These are phyloP conservation scores for Dillenia suffruticosa DNA, from an alignment of 164 flowering plant genomes.

Conservation along the genomic window DNA sequence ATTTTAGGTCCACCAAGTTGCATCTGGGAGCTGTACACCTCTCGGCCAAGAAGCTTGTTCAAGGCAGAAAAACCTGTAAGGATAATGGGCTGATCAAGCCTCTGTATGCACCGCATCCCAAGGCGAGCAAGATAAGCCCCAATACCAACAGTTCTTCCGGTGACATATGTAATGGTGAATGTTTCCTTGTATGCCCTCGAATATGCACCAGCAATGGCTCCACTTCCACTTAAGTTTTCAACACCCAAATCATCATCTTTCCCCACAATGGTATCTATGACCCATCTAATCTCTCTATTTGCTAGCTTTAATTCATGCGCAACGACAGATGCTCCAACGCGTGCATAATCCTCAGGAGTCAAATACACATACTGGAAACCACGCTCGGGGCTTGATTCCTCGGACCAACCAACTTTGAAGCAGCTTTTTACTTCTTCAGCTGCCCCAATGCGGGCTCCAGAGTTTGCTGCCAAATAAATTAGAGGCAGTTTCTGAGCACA, in stretches of 20 bases:
- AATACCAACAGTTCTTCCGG: slow-evolving; percentile 98
- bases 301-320: slow-evolving; percentile 75
- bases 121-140: slow-evolving; percentile 99
- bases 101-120: slow-evolving; percentile 98
- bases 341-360: slow-evolving; percentile 72
- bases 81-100: slow-evolving; percentile 98
- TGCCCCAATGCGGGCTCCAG: slow-evolving; percentile 98
- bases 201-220: slow-evolving; percentile 96
- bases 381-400: slow-evolving; percentile 80
- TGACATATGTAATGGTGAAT: slow-evolving; percentile 92
- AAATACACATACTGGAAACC: slow-evolving; percentile 94
- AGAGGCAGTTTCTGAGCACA: slow-evolving; percentile 81
- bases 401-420: slow-evolving; percentile 94
- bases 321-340: slow-evolving; percentile 67
- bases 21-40: slow-evolving; percentile 99
- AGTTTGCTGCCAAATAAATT: slow-evolving; percentile 95
- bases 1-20: slow-evolving; percentile 99
- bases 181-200: slow-evolving; percentile 97
- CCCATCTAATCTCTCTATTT: slow-evolving; percentile 90
- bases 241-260: slow-evolving; percentile 97
- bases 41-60: slow-evolving; percentile 96
- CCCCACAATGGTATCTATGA: slow-evolving; percentile 91
- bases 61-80: slow-evolving; percentile 95
- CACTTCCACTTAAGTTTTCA: slow-evolving; percentile 92
- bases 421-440: slow-evolving; percentile 95